Evolutionary conservation across 2,329 filamentous ascomycete species (phyloP), one percentile per base, ranked within the genome.

Genomic region (Fusarium subglutinans): DNA sequence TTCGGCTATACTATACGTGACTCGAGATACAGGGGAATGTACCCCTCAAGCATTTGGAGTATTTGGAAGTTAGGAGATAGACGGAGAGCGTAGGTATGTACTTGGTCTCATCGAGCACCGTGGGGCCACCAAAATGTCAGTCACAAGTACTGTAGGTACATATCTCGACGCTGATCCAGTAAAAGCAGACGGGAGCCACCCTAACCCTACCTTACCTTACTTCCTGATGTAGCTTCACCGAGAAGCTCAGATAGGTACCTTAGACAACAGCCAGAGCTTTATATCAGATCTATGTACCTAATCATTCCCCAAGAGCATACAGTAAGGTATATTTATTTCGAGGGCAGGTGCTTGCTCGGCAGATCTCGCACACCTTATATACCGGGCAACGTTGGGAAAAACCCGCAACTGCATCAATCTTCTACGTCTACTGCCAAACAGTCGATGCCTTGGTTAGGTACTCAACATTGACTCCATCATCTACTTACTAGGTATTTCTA

Each of bases 181-280:
- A 4, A 10, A 22, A 22, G 9, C 24, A 26, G 43, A 35, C 33
- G 33, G 33, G 33, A 45, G 43, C n/a, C 43, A 45, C 44, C 44
- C 20, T 47, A 20, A 5, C 20, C 26, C 43, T 26, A 44, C 6
- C 8, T n/a, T 38, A 41, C 22, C 30, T 24, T 51, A 24, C 30
- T 44, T 62, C 60, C 43, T 35, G 20, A 61, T 55, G 8, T 37
- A 43, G 37, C 8, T n/a, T 72, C 69, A 72, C 70, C 59, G 59
- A 66, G 41, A n/a, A 33, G 28, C 35, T 24, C 24, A 28, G 18
- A 17, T 26, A 63, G 13, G 13, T 33, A 30, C 8, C 9, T 30
- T 24, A 35, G 18, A 15, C 11, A 20, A 18, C 15, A 58, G 35
- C 35, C 50, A 22, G 5, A 45, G 44, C 11, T 24, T 20, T 22